Evolutionary conservation across 441 rosid genomes (phyloP).

Genomic region (Populus trichocarpa): DNA sequence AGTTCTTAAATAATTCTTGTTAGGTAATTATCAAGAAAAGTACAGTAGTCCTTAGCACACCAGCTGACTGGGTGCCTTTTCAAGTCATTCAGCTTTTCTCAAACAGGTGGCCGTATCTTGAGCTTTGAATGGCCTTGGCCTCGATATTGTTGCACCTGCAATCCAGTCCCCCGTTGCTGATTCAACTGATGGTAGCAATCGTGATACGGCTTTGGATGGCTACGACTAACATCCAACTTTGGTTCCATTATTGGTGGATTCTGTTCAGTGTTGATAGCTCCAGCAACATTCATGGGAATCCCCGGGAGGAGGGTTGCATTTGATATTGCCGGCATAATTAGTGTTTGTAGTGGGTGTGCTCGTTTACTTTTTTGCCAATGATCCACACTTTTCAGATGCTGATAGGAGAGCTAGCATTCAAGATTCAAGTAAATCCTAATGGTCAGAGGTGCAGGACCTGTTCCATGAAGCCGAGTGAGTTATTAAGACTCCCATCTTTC

Average conservation of each 20-base stretch:
- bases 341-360: conserved; percentile 60
- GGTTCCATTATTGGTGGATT: conserved; percentile 75
- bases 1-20: neutral
- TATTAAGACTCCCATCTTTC: conserved; percentile 54
- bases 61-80: no score
- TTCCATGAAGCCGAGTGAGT: conserved; percentile 52
- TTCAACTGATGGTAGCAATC: no score
- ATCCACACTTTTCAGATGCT: conserved; percentile 54
- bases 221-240: conserved; percentile 48
- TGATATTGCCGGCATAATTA: conserved; percentile 65
- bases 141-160: conserved; percentile 29
- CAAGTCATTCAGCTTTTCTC: conserved; percentile 18
- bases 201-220: no score
- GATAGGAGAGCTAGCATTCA: conserved; percentile 10
- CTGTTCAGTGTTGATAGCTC: conserved; percentile 65
- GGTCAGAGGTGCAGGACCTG: conserved; percentile 55
- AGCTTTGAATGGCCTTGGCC: conserved; percentile 80
- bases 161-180: no score
- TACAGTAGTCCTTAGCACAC: no score
- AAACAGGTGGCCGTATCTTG: conserved; percentile 64
- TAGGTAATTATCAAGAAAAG: neutral
- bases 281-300: conserved; percentile 55
- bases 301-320: conserved; percentile 90
- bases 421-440: conserved; percentile 32
- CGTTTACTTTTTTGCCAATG: conserved; percentile 60